Evolutionary conservation across 371 early-diverging fungal genomes (phyloP), one percentile per base, ranked within the genome.

Genomic region (Synchytrium microbalum): DNA sequence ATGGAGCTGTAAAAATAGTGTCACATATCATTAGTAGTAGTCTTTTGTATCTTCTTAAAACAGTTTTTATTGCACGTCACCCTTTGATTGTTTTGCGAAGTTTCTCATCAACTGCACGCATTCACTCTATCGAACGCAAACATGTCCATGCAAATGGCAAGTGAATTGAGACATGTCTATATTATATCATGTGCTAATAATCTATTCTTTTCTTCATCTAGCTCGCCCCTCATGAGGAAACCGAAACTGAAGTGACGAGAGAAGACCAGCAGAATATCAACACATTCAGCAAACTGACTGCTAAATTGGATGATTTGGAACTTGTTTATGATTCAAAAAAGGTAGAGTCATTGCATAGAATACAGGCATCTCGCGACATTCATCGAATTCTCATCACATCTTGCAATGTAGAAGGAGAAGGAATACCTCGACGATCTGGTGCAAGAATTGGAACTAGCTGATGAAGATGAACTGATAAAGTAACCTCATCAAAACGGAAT

Each of bases 181-280:
- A n/a, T n/a, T n/a, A n/a, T n/a, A n/a, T n/a, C n/a, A n/a, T n/a
- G n/a, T n/a, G n/a, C n/a, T n/a, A n/a, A n/a, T n/a, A n/a, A n/a
- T n/a, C n/a, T n/a, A n/a, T n/a, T n/a, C n/a, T n/a, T n/a, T n/a
- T n/a, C n/a, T n/a, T n/a, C n/a, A n/a, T n/a, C n/a, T n/a, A n/a
- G n/a, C n/a, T n/a, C n/a, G n/a, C n/a, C n/a, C n/a, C n/a, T n/a
- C n/a, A 59, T 33, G 84, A 92, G 53, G 92, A 92, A 66, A 84
- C 83, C 56, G 94, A 95, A 61, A 85, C 86, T 61, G 90, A 94
- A 70, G 95, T 97, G 24, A 86, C 88, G 10, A 92, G 93, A 91
- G 86, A 88, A 67, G 98, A 97, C 77, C 98, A 97, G 79, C 76
- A 87, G 63, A 88, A 88, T 60, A 97, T 97, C 77, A 97, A 97